Percentiles rank a stretch among this genome's conserved stretches.
Evolutionary conservation across 1,139 yeast species (phyloP).

Genomic region (Spathaspora sp.): DNA sequence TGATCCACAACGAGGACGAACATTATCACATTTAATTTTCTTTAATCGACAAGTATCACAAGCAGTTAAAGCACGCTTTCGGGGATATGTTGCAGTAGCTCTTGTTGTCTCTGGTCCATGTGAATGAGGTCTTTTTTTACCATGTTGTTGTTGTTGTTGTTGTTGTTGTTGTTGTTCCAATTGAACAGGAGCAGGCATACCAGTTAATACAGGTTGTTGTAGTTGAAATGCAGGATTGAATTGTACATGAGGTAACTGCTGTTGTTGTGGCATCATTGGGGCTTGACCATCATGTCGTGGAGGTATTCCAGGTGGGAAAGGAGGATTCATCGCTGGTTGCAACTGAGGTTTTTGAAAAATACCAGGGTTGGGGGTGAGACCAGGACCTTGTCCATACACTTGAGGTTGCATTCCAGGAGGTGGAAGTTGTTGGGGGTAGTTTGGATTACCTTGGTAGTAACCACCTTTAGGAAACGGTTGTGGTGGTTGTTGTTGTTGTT

Average conservation of each 20-base stretch:
- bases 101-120: constrained; percentile 10
- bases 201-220: constrained; percentile 4
- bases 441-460: constrained; percentile 3
- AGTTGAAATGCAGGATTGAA: not conserved
- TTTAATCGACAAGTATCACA: constrained; percentile 49
- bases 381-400: not conserved
- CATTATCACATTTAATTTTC: constrained; percentile 53
- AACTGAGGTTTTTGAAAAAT: constrained; percentile 1
- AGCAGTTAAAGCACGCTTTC: constrained; percentile 46
- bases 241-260: constrained; percentile 4
- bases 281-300: constrained; percentile 1
- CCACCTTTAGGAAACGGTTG: constrained; percentile 4
- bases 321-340: not conserved
- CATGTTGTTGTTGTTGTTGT: too few species aligned
- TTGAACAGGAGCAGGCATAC: not conserved
- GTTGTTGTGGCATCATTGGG: constrained; percentile 5
- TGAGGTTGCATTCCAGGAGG: constrained; percentile 4
- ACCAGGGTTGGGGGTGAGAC: constrained; percentile 2
- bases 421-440: constrained; percentile 6
- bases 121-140: constrained; percentile 12
- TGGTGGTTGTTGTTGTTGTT: constrained; percentile 3
- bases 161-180: too few species aligned
- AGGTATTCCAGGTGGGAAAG: not conserved
- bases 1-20: constrained; percentile 50
- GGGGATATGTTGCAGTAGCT: constrained; percentile 18